These are phyloP conservation scores for Camellia lanceoleosa DNA, from an alignment of 148 eudicot species.

Conservation along the genomic window DNA sequence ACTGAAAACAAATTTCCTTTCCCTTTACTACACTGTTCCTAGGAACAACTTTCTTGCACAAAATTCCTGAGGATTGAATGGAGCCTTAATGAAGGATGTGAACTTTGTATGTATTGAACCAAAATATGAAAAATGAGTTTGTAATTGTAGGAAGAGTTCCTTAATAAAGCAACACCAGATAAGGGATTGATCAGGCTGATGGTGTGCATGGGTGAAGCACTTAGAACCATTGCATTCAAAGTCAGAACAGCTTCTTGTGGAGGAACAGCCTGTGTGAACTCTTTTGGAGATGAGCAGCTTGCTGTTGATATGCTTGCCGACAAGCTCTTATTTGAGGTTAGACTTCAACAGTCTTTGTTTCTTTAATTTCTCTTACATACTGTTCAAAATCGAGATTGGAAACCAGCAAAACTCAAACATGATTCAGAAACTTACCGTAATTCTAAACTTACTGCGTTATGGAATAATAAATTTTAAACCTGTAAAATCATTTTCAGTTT, in stretches of 20 bases:
- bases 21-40: too few species aligned
- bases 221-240: slow-evolving; percentile 89
- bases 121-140: neutral
- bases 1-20: too few species aligned
- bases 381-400: neutral
- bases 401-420: too few species aligned
- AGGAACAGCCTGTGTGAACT: slow-evolving; percentile 91
- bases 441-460: too few species aligned
- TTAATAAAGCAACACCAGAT: slow-evolving; percentile 77
- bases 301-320: slow-evolving; percentile 97
- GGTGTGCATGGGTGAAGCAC: slow-evolving; percentile 95
- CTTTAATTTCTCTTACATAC: neutral
- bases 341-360: neutral
- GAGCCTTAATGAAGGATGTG: too few species aligned
- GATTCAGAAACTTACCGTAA: too few species aligned
- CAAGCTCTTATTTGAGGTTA: slow-evolving; percentile 89
- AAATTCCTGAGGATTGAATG: too few species aligned
- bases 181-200: slow-evolving; percentile 78
- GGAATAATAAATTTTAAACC: too few species aligned
- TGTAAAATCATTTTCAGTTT: too few species aligned
- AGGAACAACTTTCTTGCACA: too few species aligned
- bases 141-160: slow-evolving; percentile 75
- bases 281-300: slow-evolving; percentile 97
- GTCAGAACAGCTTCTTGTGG: slow-evolving; percentile 99
- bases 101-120: too few species aligned